Base-by-base conservation (phyloP, 805 yeast genomes). In the Saturnispora saitoi region DNA sequence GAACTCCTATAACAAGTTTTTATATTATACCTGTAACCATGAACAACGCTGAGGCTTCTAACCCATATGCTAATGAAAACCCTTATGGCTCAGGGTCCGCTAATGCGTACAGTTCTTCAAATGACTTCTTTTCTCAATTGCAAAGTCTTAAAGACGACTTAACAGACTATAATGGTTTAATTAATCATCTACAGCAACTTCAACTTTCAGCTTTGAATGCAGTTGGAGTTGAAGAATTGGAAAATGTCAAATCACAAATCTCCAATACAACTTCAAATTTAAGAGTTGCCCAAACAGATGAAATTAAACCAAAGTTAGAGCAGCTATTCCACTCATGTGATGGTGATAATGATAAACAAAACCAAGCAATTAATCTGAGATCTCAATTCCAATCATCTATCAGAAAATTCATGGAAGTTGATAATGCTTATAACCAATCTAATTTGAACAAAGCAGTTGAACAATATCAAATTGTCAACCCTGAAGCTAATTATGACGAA, bases 311-410 rank as follows among this genome's bases (percentile, higher is more conserved):
- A 52, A 77, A 87, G 61, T 83, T 93, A 65, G 86, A 87, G 66
- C 70, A 75, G 52, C 81, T 86, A 47, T 95, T 87, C 67, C 76
- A 81, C 53, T 73, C 74, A 46, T 83, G 86, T 36, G 77, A 77
- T 42, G 75, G 73, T 45, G 96, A 89, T 70, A 70, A 78, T 42
- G 86, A 93, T 59, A 88, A 87, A 67, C 80, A 80, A 61, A 86
- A 86, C 52, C 98, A 93, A 71, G 95, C 95, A 40, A 95, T 90
- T 65, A 84, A 84, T 61, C 76, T 84, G 48, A 85, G 95, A 72
- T 81, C 80, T 61, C 81, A 84, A 63, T 93, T 93, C 65, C 78
- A 90, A 75, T 79, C 81, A 54, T 76, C 84, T 50, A 91, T 93
- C 62, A 93, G 88, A 67, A 88, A 81, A 63, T 88, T 86, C 70